phyloP scores from a whole-genome alignment of 2,329 filamentous ascomycete species.

The Blastomyces parvus region DNA sequence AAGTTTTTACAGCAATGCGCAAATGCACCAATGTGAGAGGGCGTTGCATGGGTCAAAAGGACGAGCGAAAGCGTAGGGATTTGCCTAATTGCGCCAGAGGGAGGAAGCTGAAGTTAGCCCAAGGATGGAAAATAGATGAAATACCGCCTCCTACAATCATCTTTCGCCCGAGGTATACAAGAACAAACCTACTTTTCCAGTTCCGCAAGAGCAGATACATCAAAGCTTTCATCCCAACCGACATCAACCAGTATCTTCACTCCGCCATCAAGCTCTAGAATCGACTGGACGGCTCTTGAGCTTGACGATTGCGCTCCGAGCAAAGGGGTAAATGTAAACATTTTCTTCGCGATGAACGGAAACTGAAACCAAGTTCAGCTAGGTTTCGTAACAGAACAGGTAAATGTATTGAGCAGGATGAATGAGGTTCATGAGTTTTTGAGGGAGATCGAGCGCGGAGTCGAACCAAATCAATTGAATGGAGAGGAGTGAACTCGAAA shows the following conservation, averaged over 20 bases:
- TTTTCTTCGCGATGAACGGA: slow-evolving; percentile 32
- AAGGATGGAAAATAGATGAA: neutral
- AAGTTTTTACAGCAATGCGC: slow-evolving; percentile 97
- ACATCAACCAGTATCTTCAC: slow-evolving; percentile 92
- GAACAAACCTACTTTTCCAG: slow-evolving; percentile 63
- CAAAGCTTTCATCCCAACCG: slow-evolving; percentile 91
- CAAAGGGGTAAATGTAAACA: slow-evolving; percentile 94
- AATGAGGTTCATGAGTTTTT: neutral
- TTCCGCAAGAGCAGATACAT: slow-evolving; percentile 69
- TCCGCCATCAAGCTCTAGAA: slow-evolving; percentile 90
- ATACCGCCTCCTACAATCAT: neutral
- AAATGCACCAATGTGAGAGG: slow-evolving; percentile 83
- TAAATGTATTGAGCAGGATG: neutral
- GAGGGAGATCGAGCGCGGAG: neutral
- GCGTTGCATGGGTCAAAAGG: slow-evolving; percentile 87
- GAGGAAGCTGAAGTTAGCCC: neutral
- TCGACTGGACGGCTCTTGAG: slow-evolving; percentile 82
- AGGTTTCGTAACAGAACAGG: neutral
- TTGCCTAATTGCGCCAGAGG: slow-evolving; percentile 49
- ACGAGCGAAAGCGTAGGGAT: slow-evolving; percentile 86
- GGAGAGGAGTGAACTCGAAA: neutral
- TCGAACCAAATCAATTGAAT: neutral
- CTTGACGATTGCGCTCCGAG: slow-evolving; percentile 76
- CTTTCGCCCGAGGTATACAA: slow-evolving; percentile 14
- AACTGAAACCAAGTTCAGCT: neutral